These are phyloP conservation scores for Lactarius sanguifluus DNA, from an alignment of 768 basidiomycete genomes.

Conservation along the genomic window DNA sequence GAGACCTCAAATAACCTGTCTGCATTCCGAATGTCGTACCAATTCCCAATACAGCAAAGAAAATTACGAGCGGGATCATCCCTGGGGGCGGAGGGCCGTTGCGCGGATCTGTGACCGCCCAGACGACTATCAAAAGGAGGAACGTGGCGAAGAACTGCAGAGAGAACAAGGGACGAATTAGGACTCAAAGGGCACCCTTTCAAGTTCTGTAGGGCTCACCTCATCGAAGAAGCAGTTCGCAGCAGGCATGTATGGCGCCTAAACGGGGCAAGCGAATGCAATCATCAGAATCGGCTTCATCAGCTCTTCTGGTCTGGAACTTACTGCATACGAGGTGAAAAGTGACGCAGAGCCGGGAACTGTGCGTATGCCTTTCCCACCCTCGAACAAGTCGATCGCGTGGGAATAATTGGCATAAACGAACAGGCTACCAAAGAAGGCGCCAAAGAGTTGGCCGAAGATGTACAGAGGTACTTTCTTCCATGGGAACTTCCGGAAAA, in stretches of 20 bases:
- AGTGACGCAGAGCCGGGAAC: conserved; percentile 52
- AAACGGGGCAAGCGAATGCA: background rate
- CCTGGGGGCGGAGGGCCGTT: conserved; percentile 51
- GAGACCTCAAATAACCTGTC: conserved; percentile 38
- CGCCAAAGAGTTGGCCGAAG: conserved; percentile 61
- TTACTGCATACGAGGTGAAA: conserved; percentile 61
- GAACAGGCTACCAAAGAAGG: conserved; percentile 53
- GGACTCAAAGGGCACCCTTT: background rate
- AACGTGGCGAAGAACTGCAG: conserved; percentile 54
- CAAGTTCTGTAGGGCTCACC: conserved; percentile 33
- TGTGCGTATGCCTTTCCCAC: conserved; percentile 54
- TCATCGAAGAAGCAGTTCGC: conserved; percentile 48
- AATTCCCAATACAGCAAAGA: conserved; percentile 56
- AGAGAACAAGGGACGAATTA: background rate
- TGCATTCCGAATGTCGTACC: conserved; percentile 58
- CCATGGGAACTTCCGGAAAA: conserved; percentile 74
- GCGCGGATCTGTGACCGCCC: conserved; percentile 51
- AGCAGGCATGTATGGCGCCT: conserved; percentile 44
- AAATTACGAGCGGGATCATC: conserved; percentile 54
- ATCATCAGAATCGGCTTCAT: background rate
- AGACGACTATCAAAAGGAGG: conserved; percentile 53
- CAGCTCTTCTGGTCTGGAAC: conserved; percentile 28
- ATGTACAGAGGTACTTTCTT: conserved; percentile 73
- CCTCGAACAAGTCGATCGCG: conserved; percentile 63
- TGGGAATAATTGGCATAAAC: conserved; percentile 64